Base-by-base conservation (phyloP, 192 early-diverging fungal genomes). In the Gaertneriomyces semiglobifer region DNA sequence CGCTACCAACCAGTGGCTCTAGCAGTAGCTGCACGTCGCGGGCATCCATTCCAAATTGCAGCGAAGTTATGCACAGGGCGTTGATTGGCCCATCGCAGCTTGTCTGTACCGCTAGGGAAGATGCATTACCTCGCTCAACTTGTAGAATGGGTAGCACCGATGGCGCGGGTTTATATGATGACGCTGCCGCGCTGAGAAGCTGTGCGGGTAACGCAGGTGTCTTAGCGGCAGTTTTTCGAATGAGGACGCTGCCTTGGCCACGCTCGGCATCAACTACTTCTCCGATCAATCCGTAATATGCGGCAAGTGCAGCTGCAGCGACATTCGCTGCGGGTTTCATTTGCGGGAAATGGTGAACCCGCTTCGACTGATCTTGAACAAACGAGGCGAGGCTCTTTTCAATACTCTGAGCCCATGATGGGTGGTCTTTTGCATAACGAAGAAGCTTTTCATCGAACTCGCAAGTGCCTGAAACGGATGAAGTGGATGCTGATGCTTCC, bases 231-330 rank as follows among this genome's bases (percentile, higher is more conserved):
- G 69, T 80, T 64, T 88, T 82, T 11, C 81, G 77, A 51, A 86
- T 69, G 6, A 81, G 76, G 1, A 94, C 89, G 19, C 86, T 93
- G 11, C 89, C 66, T 39, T 67, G 71, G 12, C 51, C 65, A 70
- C 66, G 57, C 19, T 92, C 87, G 20, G 83, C 81, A 74, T 98
- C 95, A 8, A 93, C 70, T n/a, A 90, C 85, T 53, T 89, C 85
- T 41, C 86, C 86, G 0, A 74, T 65, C 42, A 93, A 77, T 53
- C 85, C 76, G 76, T 95, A 96, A 53, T 84, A 79, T n/a, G 79
- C 77, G 12, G 83, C 86, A 56, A 95, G 76, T 10, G 83, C 86
- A 53, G 90, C 86, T 39, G 94, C 69, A 4, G 44, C 88, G 54
- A 84, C 77, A 51, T 90, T 89, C 58, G 73, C 76, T 39, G 77